Evolutionary conservation across 495 filamentous ascomycete genomes (phyloP).

Genomic region (Penicillium fimorum): DNA sequence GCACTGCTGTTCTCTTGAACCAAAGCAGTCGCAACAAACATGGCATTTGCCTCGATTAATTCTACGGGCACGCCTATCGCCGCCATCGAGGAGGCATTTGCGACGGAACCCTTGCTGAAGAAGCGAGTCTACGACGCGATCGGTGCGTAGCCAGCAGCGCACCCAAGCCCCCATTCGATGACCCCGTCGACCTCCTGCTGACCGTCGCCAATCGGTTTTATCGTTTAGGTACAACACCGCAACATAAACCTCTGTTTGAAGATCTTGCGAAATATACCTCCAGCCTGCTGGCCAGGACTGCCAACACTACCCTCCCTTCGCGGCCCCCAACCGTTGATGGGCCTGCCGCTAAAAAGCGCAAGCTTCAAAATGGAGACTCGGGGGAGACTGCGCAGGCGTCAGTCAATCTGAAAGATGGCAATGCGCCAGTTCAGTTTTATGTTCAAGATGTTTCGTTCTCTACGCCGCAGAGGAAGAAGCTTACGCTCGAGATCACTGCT

Average conservation of each 20-base stretch:
- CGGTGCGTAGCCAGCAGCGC: conserved; percentile 34
- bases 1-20: conserved; percentile 15
- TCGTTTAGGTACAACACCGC: conserved; percentile 37
- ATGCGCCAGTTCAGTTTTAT: conserved; percentile 45
- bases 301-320: conserved; percentile 25
- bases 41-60: conserved; percentile 50
- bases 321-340: conserved; percentile 32
- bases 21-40: conserved; percentile 26
- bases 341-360: conserved; percentile 53
- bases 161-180: conserved; percentile 17
- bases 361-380: conserved; percentile 52
- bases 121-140: conserved; percentile 52
- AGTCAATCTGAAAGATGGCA: conserved; percentile 41
- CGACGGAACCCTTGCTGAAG: conserved; percentile 42
- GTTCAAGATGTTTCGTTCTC: conserved; percentile 72
- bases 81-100: conserved; percentile 47
- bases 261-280: conserved; percentile 51
- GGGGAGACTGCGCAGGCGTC: conserved; percentile 40
- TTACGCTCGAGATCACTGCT: conserved; percentile 68
- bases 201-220: conserved; percentile 13
- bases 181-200: conserved; percentile 17
- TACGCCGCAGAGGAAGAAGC: conserved; percentile 90
- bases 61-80: conserved; percentile 27
- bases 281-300: conserved; percentile 41
- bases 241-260: conserved; percentile 44